Conservation (phyloP, 1,284 basidiomycete species). For the Irpex sp. region DNA sequence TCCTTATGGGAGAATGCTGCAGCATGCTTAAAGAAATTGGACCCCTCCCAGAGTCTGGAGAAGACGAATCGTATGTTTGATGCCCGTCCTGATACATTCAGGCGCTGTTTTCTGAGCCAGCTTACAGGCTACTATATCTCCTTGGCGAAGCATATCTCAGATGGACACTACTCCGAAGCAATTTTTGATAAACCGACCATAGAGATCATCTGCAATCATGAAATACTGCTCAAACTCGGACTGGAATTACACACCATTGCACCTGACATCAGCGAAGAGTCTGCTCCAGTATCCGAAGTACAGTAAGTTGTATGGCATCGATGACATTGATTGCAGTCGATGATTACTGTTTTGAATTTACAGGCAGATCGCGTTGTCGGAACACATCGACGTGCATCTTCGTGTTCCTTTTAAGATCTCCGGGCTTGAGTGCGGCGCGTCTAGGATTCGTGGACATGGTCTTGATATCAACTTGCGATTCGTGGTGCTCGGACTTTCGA, state of each 20-base stretch:
- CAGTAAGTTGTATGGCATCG: too few species aligned
- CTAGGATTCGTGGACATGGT: slow-evolving; percentile 13
- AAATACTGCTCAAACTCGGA: slow-evolving; percentile 31
- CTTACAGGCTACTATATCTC: slow-evolving; percentile 24
- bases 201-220: slow-evolving; percentile 39
- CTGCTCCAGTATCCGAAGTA: too few species aligned
- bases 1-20: slow-evolving; percentile 34
- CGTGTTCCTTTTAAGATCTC: slow-evolving; percentile 22
- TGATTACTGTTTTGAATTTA: too few species aligned
- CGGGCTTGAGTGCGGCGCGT: neutral
- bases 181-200: slow-evolving; percentile 29
- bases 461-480: neutral
- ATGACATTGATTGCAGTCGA: too few species aligned
- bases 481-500: neutral
- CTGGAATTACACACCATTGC: too few species aligned
- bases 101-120: too few species aligned
- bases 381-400: slow-evolving; percentile 22
- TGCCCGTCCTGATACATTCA: neutral
- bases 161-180: slow-evolving; percentile 21
- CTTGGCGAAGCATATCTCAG: slow-evolving; percentile 29
- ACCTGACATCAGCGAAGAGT: too few species aligned
- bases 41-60: neutral
- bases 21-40: slow-evolving; percentile 27
- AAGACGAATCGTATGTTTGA: neutral
- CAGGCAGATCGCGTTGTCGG: too few species aligned